Evolutionary conservation across 169 alveolate species (phyloP).

Genomic region (Plasmodium chabaudi): DNA sequence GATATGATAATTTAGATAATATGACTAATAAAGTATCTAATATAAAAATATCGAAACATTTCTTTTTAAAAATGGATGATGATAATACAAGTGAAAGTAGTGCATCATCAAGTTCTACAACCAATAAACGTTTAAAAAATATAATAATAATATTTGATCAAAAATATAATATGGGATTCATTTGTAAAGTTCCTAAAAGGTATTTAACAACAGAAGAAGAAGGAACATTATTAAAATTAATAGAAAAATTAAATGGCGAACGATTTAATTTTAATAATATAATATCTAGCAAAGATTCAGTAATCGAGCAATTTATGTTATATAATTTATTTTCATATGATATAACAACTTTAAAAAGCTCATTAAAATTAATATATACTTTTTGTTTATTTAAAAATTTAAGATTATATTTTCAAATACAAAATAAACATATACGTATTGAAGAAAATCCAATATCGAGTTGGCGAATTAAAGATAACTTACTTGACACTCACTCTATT

Average conservation of each 20-base stretch:
- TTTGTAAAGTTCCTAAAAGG: slow-evolving; percentile 1
- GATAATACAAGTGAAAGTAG: slow-evolving; percentile 56
- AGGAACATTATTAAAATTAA: background rate
- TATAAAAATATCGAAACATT: slow-evolving; percentile 50
- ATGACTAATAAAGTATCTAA: slow-evolving; percentile 34
- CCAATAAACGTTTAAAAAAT: background rate
- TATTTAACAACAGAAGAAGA: slow-evolving; percentile 21
- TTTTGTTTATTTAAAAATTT: slow-evolving; percentile 57
- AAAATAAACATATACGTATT: slow-evolving; percentile 24
- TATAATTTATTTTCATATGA: slow-evolving; percentile 55
- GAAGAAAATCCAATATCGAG: slow-evolving; percentile 19
- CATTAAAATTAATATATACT: slow-evolving; percentile 38
- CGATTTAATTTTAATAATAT: slow-evolving; percentile 8
- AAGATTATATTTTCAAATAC: slow-evolving; percentile 29
- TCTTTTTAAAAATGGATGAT: slow-evolving; percentile 58
- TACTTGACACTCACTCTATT: slow-evolving; percentile 45
- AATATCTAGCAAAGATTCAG: slow-evolving; percentile 30
- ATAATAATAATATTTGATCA: slow-evolving; percentile 47
- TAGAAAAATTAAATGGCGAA: slow-evolving; percentile 13
- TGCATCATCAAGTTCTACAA: background rate
- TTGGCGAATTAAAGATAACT: slow-evolving; percentile 45
- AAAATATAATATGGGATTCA: background rate
- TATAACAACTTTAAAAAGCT: slow-evolving; percentile 25
- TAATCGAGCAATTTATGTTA: slow-evolving; percentile 51
- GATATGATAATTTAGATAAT: background rate